phyloP scores from a whole-genome alignment of 768 basidiomycete species.

The Lactifluus pinguis region DNA sequence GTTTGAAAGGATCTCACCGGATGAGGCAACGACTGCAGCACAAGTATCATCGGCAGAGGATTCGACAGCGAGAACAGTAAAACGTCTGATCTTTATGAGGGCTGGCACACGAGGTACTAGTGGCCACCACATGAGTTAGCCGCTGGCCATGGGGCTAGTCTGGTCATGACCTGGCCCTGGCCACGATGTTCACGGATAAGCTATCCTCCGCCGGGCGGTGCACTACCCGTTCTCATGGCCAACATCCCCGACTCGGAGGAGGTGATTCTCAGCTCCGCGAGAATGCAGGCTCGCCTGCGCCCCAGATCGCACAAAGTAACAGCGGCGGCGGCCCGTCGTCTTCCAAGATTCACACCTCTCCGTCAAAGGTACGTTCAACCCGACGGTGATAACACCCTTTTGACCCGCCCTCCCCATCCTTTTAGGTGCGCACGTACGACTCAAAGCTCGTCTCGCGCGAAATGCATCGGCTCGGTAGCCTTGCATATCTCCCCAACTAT shows the following conservation, averaged over 20 bases:
- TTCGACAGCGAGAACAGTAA: constrained; percentile 72
- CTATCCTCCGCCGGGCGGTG: constrained; percentile 18
- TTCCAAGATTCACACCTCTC: constrained; percentile 25
- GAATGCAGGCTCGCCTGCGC: constrained; percentile 22
- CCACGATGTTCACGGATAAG: constrained; percentile 21
- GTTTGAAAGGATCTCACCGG: constrained; percentile 66
- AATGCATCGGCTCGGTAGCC: constrained; percentile 73
- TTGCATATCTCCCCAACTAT: constrained; percentile 44
- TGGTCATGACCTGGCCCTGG: too few relatives aligned
- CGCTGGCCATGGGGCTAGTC: background rate
- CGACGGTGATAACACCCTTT: background rate
- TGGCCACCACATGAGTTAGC: background rate
- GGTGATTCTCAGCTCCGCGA: constrained; percentile 18
- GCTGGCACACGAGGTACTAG: too few relatives aligned
- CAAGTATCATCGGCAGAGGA: constrained; percentile 94
- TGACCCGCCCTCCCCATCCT: background rate
- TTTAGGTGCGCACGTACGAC: constrained; percentile 65
- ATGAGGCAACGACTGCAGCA: constrained; percentile 73
- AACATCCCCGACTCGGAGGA: constrained; percentile 21
- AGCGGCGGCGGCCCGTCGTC: constrained; percentile 21
- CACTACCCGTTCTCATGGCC: constrained; percentile 17
- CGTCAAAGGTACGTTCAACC: constrained; percentile 9
- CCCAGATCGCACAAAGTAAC: constrained; percentile 20
- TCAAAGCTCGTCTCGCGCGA: constrained; percentile 73
- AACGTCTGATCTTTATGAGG: constrained; percentile 17